Evolutionary conservation across 2,329 filamentous ascomycete species (phyloP), one percentile per base, ranked within the genome.

Genomic region (Microdochium trichocladiopsis): DNA sequence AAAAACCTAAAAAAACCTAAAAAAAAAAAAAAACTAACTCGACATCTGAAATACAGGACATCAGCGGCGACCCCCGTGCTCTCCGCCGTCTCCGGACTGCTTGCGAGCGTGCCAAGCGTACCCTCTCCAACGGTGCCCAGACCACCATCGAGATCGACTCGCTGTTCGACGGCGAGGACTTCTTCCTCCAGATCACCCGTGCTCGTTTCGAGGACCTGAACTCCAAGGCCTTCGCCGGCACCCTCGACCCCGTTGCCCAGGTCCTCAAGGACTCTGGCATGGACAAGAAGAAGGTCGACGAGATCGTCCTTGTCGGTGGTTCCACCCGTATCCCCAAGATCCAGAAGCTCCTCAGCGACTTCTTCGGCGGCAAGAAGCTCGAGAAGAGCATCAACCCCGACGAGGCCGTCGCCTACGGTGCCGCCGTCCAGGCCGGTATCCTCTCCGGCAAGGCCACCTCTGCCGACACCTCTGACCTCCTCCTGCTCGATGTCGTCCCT

Each of bases 381-480:
- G 93, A 97, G 85, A 97, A 96, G 83, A 94, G 89, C 82, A 97
- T 97, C 81, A 99, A 99, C 85, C 94, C 94, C 66, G 94, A 99
- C 71, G 94, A 99, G 83, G 94, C 94, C 64, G 94, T 99, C 68
- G 94, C 94, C 65, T 96, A 96, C 77, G 94, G 94, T 86, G 94
- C 94, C 61, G 94, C 94, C 65, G 93, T 99, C 57, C 94, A 99
- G 80, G 94, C 94, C 62, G 94, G 92, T 85, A 96, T 99, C 72
- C 87, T 99, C 60, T 96, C 93, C 55, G 94, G 94, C 72, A 96
- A 96, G 86, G 94, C 94, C 64, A 94, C 90, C 61, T 95, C 91
- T 49, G 90, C 90, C 63, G 94, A 97, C 69, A 96, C 93, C 56
- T 82, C 88, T 57, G 94, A 97, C 72, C 87, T 99, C 60, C 86